Base-by-base conservation (phyloP, 495 filamentous ascomycete species). In the Tuber indicum region DNA sequence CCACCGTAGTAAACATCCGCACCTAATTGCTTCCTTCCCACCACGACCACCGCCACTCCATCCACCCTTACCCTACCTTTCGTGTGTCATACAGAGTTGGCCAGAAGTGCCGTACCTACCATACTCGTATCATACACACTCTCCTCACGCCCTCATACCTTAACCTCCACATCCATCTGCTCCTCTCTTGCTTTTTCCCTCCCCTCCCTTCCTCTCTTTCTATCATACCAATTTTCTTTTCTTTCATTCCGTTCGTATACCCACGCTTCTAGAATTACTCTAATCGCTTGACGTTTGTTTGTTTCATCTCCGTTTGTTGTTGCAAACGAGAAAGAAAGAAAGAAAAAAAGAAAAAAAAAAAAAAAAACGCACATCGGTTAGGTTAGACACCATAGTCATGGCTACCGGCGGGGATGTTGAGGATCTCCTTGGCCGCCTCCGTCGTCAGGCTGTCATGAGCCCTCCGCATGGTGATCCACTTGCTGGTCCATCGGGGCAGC, bases 381-480 rank as follows among this genome's bases (percentile, higher is more conserved):
- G 26, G 26, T 16, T 66, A 66, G 58, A 26, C 42, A 66, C 49
- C 71, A 21, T 36, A 75, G 52, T 81, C 45, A 81, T 81, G 80
- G 74, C 79, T 39, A 75, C 79, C 41, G n/a, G 16, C 26, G 78
- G 81, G 73, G 72, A 75, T 32, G 78, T 83, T 52, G 79, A 83
- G n/a, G 75, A 70, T 62, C 76, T 83, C 45, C 72, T 83, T 66
- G 82, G 82, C 52, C 78, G 78, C 69, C 77, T 83, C 39, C 75
- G 82, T 32, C 79, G 82, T 42, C 82, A 83, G 77, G 73, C 79
- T 32, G 78, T 72, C 62, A 79, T 79, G 82, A 83, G 82, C 52
- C 82, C 82, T 75, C 52, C 74, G 69, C 81, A 83, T 46, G 73
- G 74, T 47, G 81, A 80, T 52, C 26, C 58, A 17, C 58, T 36